Percentiles rank a stretch among this genome's conserved stretches.
Evolutionary conservation across 495 filamentous ascomycete genomes (phyloP).

Genomic region (Aspergillus sparsus): DNA sequence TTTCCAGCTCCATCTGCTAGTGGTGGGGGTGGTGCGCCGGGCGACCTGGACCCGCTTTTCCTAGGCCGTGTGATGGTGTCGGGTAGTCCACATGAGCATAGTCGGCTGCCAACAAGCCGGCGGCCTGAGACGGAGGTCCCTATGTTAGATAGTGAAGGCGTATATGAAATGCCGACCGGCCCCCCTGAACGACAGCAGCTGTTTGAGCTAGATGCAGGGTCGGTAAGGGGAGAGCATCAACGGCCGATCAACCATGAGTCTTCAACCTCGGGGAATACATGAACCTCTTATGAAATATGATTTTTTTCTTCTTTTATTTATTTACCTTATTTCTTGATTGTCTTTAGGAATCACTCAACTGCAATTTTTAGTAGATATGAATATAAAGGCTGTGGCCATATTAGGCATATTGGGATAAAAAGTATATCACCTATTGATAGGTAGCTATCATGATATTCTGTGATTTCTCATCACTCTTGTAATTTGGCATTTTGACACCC

Average conservation of each 20-base stretch:
- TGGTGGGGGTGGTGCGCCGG: not conserved
- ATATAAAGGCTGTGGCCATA: not conserved
- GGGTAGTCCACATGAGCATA: not conserved
- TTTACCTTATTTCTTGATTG: not conserved
- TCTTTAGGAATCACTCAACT: not conserved
- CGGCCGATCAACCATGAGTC: slow-evolving; percentile 21
- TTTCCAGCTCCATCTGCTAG: not conserved
- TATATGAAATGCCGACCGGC: slow-evolving; percentile 24
- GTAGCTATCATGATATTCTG: too few relatives aligned
- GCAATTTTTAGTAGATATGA: not conserved
- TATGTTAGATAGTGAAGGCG: slow-evolving; percentile 27
- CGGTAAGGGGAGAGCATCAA: slow-evolving; percentile 24
- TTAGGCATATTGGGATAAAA: too few relatives aligned
- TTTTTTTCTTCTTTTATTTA: not conserved
- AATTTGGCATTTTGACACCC: too few relatives aligned
- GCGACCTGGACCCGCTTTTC: slow-evolving; percentile 17
- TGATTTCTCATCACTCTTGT: too few relatives aligned
- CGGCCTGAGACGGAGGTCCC: slow-evolving; percentile 23
- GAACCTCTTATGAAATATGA: not conserved
- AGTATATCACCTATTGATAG: too few relatives aligned
- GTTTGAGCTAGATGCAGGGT: slow-evolving; percentile 30
- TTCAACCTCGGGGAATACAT: not conserved
- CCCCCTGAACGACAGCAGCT: slow-evolving; percentile 1
- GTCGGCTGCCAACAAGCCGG: slow-evolving; percentile 8
- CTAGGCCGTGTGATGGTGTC: not conserved